Evolutionary conservation across 106 monocot genomes (phyloP), one percentile per base, ranked within the genome.

Genomic region (Triglochin maritima): DNA sequence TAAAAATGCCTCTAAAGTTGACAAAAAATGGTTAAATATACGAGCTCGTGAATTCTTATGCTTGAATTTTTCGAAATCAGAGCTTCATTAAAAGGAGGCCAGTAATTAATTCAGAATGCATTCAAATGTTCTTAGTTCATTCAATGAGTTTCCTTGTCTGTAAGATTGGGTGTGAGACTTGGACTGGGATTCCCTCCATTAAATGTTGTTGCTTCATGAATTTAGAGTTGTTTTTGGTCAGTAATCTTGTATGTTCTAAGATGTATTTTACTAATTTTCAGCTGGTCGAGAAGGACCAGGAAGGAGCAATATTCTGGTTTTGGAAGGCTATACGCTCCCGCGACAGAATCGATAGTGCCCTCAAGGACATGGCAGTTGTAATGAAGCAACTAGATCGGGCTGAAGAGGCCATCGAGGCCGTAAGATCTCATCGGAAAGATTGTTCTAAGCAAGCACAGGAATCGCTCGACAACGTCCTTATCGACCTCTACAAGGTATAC

Each of bases 301-400:
- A 87, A 13, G 58, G 66, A 3, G 79, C 92, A 0, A 85, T 92
- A 4, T 48, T 77, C 29, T 87, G 84, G 87, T 92, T 92, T 56
- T 92, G 87, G 84, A 87, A 85, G 67, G 92, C 92, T 17, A 92
- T 87, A 68, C 85, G 87, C 76, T 55, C 74, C 2, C 67, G 87
- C 3, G 87, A 92, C 56, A 62, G 83, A 44, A 74, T 85, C 9
- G 87, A 92, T 61, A 92, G 87, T 52, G 92, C 92, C 9, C 79
- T 92, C 14, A 87, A 92, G 68, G 87, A 92, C 83, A 92, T 92
- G 92, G 87, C 79, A 0, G 83, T 88, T 2, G 79, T 92, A 12
- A 88, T 92, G 92, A 92, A 92, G 76, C 87, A 88, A 56, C 85
- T 81, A 57, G 81, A 85, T 49, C 71, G 70, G 10, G 59, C 70